Percentiles rank a stretch among this genome's conserved stretches.
These are phyloP conservation scores for Phytophthora kernoviae DNA, from an alignment of 352 stramenopile genomes.

Conservation along the genomic window DNA sequence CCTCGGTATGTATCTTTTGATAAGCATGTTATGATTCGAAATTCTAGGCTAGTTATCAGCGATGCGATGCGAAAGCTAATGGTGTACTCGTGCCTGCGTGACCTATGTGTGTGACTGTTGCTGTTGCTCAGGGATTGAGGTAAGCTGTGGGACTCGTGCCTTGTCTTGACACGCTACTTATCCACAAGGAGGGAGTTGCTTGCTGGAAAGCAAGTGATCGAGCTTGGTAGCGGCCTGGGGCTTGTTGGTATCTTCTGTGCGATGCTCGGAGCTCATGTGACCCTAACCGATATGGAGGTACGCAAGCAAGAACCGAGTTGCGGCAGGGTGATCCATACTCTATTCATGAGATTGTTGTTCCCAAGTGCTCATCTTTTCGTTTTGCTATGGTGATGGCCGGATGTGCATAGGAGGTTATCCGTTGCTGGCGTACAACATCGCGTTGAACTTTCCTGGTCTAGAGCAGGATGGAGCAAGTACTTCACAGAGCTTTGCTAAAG, in stretches of 20 bases:
- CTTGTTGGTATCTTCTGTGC: constrained; percentile 80
- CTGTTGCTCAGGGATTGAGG: constrained; percentile 62
- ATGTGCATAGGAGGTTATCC: constrained; percentile 58
- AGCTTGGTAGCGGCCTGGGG: constrained; percentile 76
- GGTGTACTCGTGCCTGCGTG: background rate
- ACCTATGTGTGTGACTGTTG: background rate
- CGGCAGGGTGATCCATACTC: constrained; percentile 4
- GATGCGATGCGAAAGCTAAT: constrained; percentile 7
- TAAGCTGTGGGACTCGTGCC: constrained; percentile 86
- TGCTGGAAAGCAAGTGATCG: constrained; percentile 53
- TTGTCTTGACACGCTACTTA: constrained; percentile 76
- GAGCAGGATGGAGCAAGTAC: constrained; percentile 2
- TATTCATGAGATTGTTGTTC: constrained; percentile 7
- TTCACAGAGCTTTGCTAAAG: constrained; percentile 19
- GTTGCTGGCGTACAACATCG: constrained; percentile 80
- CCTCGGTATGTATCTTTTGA: constrained; percentile 42
- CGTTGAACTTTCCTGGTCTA: constrained; percentile 52
- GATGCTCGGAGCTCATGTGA: constrained; percentile 61
- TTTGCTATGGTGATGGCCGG: constrained; percentile 16
- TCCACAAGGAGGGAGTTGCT: constrained; percentile 42
- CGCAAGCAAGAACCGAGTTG: constrained; percentile 15
- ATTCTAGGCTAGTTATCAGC: background rate
- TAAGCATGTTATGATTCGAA: background rate
- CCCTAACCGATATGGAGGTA: constrained; percentile 76
- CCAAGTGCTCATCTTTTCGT: constrained; percentile 19